Evolutionary conservation across 2,329 filamentous ascomycete species (phyloP).

Genomic region (Pseudopyricularia javanii): DNA sequence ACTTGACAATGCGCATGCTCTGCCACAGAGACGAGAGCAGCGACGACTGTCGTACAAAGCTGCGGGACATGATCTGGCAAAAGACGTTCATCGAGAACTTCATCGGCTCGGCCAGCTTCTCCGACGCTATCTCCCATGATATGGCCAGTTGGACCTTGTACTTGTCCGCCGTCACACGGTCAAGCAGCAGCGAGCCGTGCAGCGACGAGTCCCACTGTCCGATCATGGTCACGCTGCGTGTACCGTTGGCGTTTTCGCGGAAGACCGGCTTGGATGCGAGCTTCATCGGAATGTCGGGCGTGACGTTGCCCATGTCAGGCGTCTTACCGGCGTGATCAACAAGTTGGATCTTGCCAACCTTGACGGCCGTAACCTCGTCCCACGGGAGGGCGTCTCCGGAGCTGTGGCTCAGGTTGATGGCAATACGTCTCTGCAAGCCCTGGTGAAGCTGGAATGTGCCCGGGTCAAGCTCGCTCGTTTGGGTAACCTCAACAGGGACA

Average conservation of each 20-base stretch:
- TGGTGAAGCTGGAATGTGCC: slow-evolving; percentile 94
- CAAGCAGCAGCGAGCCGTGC: slow-evolving; percentile 84
- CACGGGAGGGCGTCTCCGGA: slow-evolving; percentile 81
- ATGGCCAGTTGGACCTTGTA: slow-evolving; percentile 82
- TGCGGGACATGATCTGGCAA: slow-evolving; percentile 72
- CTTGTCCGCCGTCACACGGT: slow-evolving; percentile 84
- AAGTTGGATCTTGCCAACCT: slow-evolving; percentile 70
- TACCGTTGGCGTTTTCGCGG: slow-evolving; percentile 80
- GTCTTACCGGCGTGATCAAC: slow-evolving; percentile 78
- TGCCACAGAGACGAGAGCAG: slow-evolving; percentile 84
- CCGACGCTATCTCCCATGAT: slow-evolving; percentile 74
- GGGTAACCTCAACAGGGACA: slow-evolving; percentile 81
- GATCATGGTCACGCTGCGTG: slow-evolving; percentile 71
- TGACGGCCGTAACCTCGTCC: slow-evolving; percentile 67
- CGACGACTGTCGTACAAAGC: slow-evolving; percentile 74
- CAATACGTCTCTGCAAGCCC: slow-evolving; percentile 78
- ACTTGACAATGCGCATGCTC: slow-evolving; percentile 73
- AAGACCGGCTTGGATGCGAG: slow-evolving; percentile 67
- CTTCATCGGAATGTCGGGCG: slow-evolving; percentile 65
- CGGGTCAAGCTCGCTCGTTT: slow-evolving; percentile 70
- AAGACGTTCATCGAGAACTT: slow-evolving; percentile 70
- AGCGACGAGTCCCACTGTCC: slow-evolving; percentile 95
- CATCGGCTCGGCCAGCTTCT: slow-evolving; percentile 79
- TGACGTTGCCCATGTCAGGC: slow-evolving; percentile 61
- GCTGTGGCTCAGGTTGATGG: slow-evolving; percentile 80